Evolutionary conservation across 1,284 basidiomycete species (phyloP).

Genomic region (Xerocomus nothofagi): DNA sequence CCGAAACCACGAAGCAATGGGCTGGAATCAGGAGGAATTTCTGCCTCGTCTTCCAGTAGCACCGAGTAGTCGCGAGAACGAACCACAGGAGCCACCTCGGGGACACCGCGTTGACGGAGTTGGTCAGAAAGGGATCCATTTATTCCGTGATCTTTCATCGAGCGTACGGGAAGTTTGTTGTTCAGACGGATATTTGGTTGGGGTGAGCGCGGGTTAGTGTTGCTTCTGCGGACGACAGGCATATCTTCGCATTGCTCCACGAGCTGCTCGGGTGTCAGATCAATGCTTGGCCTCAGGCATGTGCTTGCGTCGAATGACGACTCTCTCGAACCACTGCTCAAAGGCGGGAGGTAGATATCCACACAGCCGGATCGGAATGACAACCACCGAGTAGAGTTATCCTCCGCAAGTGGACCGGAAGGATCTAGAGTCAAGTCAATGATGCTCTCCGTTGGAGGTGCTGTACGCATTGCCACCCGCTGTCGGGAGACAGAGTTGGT

Average conservation of each 20-base stretch:
- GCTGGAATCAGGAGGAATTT: conserved; percentile 3
- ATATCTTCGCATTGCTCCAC: not conserved
- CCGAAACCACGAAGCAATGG: conserved; percentile 5
- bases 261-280: not conserved
- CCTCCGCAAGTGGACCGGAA: not conserved
- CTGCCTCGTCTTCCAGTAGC: not conserved
- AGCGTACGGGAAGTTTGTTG: not conserved
- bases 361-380: conserved; percentile 28
- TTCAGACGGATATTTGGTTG: not conserved
- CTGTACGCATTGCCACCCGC: not conserved
- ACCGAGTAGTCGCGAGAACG: not conserved
- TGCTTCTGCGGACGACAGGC: not conserved
- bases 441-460: not conserved
- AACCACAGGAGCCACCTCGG: not conserved
- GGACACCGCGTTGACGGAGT: not conserved
- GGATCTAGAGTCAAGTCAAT: conserved; percentile 13
- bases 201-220: not conserved
- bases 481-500: not conserved
- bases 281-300: not conserved
- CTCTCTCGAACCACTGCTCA: not conserved
- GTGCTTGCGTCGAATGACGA: not conserved
- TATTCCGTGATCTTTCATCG: not conserved
- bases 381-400: conserved; percentile 18
- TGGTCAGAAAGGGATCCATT: not conserved
- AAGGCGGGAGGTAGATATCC: conserved; percentile 9